These are phyloP conservation scores for Boletus rubropictus DNA, from an alignment of 768 basidiomycete species.

Conservation along the genomic window DNA sequence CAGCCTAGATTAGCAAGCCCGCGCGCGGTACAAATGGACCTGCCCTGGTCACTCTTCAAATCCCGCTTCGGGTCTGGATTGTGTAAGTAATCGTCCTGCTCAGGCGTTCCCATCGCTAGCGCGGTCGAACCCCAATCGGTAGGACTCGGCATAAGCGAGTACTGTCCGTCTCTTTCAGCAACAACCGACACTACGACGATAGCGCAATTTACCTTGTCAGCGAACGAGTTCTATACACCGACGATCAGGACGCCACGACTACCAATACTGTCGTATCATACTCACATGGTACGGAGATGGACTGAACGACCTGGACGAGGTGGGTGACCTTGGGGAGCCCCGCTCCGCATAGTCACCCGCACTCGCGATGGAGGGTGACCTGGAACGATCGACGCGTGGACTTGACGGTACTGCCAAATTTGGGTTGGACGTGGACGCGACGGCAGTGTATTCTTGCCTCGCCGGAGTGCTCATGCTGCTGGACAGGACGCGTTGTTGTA, in stretches of 20 bases:
- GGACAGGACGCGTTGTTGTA: not conserved
- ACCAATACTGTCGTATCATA: not conserved
- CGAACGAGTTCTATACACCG: constrained; percentile 21
- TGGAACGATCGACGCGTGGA: constrained; percentile 8
- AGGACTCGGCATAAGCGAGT: constrained; percentile 37
- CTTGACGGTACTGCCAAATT: constrained; percentile 18
- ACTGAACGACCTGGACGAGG: constrained; percentile 21
- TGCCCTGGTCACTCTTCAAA: constrained; percentile 48
- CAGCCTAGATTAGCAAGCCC: constrained; percentile 67
- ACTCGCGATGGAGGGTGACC: constrained; percentile 18
- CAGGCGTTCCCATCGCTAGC: constrained; percentile 39
- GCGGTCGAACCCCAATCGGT: constrained; percentile 46
- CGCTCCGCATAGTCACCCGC: constrained; percentile 15
- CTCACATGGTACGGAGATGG: constrained; percentile 27
- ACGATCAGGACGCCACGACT: not conserved
- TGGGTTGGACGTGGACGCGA: constrained; percentile 23
- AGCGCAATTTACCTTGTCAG: constrained; percentile 19
- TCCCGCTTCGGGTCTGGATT: constrained; percentile 56
- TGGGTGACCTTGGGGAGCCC: constrained; percentile 11
- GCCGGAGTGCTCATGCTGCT: constrained; percentile 22
- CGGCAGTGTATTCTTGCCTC: constrained; percentile 24
- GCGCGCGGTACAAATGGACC: constrained; percentile 53
- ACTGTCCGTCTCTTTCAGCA: constrained; percentile 25
- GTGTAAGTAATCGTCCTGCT: constrained; percentile 60
- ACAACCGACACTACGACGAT: not conserved